phyloP scores from a whole-genome alignment of 2,329 filamentous ascomycete species.

The Bretziella fagacearum region DNA sequence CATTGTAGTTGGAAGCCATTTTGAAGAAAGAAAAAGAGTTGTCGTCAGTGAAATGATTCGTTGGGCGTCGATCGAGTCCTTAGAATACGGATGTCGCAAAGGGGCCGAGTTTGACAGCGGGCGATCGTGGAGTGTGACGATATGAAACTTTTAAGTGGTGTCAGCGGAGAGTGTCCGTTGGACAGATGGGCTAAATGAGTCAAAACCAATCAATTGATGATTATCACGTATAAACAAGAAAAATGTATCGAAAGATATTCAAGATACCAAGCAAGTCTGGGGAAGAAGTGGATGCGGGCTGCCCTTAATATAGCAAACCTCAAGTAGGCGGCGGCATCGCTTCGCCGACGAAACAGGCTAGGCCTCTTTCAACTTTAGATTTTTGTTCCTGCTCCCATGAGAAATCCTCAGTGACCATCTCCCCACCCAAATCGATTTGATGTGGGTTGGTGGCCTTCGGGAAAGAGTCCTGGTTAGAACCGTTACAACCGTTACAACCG shows the following conservation, averaged over 20 bases:
- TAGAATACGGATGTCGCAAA: too few relatives aligned
- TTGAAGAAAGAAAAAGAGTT: not conserved
- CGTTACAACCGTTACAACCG: too few relatives aligned
- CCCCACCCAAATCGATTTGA: not conserved
- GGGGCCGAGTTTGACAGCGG: too few relatives aligned
- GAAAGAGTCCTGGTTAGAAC: too few relatives aligned
- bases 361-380: not conserved
- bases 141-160: not conserved
- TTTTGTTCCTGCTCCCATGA: not conserved
- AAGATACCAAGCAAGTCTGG: not conserved
- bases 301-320: not conserved
- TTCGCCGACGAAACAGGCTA: not conserved
- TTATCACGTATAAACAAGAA: too few relatives aligned
- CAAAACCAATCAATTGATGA: not conserved
- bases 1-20: conserved; percentile 51
- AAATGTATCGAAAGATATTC: not conserved
- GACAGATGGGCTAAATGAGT: not conserved
- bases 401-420: not conserved
- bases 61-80: too few relatives aligned
- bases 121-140: too few relatives aligned
- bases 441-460: too few relatives aligned
- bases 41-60: not conserved
- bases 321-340: not conserved
- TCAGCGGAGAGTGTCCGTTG: not conserved
- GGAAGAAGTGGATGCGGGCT: not conserved